Evolutionary conservation across 2,329 filamentous ascomycete genomes (phyloP), one percentile per base, ranked within the genome.

Genomic region (Knufia petricola): DNA sequence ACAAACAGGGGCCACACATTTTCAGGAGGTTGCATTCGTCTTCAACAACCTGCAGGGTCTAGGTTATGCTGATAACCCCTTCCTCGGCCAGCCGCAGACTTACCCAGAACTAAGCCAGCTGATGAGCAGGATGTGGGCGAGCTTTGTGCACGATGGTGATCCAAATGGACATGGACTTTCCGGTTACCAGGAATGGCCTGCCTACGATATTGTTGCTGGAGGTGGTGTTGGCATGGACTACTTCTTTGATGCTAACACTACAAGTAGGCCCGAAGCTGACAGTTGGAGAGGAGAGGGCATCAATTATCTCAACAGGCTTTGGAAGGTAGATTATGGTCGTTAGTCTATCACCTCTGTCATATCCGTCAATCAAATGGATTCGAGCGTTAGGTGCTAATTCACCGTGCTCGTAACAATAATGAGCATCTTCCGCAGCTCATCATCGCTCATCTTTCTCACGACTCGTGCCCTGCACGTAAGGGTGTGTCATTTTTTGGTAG

Each of bases 91-190:
- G 56, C 67, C 72, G 1, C 58, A 67, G 44, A 66, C 65, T 1
- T 73, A 68, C 50, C 50, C 63, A 9, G 55, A 62, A 3, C 61
- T 78, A 19, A 69, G 72, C 13, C 60, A 68, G 37, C 59, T 71
- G 54, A 77, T 78, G 70, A 67, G 66, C 40, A 63, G 65, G 43
- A 72, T 72, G 66, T 78, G 75, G 75, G 68, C 71, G 20, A 66
- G 64, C 3, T 78, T 77, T 53, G 66, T 76, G 44, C 62, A 68
- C 42, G 64, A 63, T 38, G 59, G 68, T 17, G 64, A 74, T 58
- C 74, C 74, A 19, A 58, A 74, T 71, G n/a, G 19, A 26, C 32
- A 31, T 44, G 37, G 26, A 13, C 50, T 52, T 60, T 49, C 58
- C 56, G 21, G 50, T 52, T 26, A 55, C 55, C 9, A 24, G n/a